Base-by-base conservation (phyloP, 495 filamentous ascomycete species). In the Barbatosphaeria neglecta region DNA sequence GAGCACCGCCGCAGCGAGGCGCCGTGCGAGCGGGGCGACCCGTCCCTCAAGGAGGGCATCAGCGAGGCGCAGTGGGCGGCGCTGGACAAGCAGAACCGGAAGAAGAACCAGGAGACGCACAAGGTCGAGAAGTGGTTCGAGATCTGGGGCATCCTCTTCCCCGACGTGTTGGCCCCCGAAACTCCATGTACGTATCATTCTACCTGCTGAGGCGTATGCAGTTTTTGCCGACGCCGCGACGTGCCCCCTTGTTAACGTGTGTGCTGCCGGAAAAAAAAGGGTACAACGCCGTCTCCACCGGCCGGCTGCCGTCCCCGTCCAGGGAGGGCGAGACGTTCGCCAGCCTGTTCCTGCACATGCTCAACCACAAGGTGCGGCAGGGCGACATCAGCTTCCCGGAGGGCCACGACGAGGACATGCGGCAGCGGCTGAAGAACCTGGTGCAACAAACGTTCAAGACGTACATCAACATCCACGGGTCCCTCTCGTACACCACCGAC, bases 71-170 rank as follows among this genome's bases (percentile, higher is more conserved):
- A 58, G 18, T 58, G 55, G 55, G 55, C 55, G n/a, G 50, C 41
- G 31, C 47, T 58, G 7, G 55, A 58, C 27, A 55, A 50, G 38
- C 52, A 58, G 33, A 58, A 52, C 25, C 44, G 52, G 11, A 52
- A 50, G 37, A 58, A 58, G 50, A 57, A 57, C 27, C 52, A 55
- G 33, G 55, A 58, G 24, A 42, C 43, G 10, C 52, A 58, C 24
- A 31, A 50, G 27, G 46, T 58, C 9, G 55, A 55, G 47, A 58
- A 58, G 44, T 58, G 55, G 55, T 55, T 55, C 18, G 55, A 58
- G 50, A 58, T 58, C 10, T 58, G 55, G 55, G 55, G 55, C 27
- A 52, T 58, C 11, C 41, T 58, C 9, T 58, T 58, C 22, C 53
- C 52, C 3, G 55, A 43, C 15, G 45, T 47, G 8, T 18, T 33